Conservation (phyloP, 73 alveolate species). For the Blepharisma stoltei region DNA sequence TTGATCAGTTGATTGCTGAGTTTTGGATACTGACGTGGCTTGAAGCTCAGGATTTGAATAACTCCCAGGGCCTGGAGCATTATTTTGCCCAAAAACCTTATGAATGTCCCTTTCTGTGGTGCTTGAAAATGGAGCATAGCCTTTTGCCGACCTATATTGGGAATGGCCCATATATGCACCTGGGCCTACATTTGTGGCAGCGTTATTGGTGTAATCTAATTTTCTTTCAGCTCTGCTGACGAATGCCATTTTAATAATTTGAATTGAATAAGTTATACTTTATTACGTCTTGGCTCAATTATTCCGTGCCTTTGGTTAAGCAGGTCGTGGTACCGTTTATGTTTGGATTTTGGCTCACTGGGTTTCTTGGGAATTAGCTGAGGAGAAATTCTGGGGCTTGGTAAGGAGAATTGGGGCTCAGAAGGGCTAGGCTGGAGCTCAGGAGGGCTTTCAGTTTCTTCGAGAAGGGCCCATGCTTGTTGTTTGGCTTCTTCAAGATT, state of each 20-base stretch:
- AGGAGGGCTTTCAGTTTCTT: too few relatives aligned
- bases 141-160: neutral
- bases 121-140: constrained; percentile 33
- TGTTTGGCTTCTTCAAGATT: too few relatives aligned
- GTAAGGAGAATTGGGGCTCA: too few relatives aligned
- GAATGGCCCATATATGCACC: constrained; percentile 45
- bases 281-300: too few relatives aligned
- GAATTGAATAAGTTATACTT: too few relatives aligned
- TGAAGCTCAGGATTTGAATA: constrained; percentile 16
- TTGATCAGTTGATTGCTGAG: neutral
- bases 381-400: too few relatives aligned
- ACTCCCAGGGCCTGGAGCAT: constrained; percentile 52
- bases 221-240: constrained; percentile 29
- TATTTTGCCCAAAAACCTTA: neutral
- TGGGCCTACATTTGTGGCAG: constrained; percentile 37
- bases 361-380: too few relatives aligned
- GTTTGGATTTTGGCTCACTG: too few relatives aligned
- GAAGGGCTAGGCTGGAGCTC: too few relatives aligned
- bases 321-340: too few relatives aligned
- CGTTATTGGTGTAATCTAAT: neutral
- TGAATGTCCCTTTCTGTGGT: constrained; percentile 18
- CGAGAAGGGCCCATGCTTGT: too few relatives aligned
- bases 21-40: neutral
- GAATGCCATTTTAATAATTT: constrained; percentile 21
- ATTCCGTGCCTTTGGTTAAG: too few relatives aligned